Conservation (phyloP, 495 filamentous ascomycete genomes). For the Penicillium daleae region DNA sequence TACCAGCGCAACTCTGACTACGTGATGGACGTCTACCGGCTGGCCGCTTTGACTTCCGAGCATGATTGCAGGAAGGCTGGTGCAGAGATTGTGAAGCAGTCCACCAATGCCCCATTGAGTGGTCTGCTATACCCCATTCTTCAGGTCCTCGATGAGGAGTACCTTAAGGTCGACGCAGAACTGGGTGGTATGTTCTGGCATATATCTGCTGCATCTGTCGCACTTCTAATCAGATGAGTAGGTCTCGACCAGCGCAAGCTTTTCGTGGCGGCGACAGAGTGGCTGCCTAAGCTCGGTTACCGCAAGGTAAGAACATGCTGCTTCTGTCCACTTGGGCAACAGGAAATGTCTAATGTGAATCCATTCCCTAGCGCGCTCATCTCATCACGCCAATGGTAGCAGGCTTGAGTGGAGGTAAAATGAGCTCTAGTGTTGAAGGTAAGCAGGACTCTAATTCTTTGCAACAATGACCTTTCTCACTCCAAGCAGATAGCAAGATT, state of each 20-base stretch:
- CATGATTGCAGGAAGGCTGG: constrained; percentile 81
- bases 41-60: constrained; percentile 40
- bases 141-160: constrained; percentile 90
- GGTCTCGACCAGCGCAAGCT: constrained; percentile 36
- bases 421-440: constrained; percentile 60
- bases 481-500: constrained; percentile 63
- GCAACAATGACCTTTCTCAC: neutral
- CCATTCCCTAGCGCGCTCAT: constrained; percentile 64
- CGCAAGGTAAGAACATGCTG: constrained; percentile 45
- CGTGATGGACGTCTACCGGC: constrained; percentile 46
- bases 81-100: constrained; percentile 92
- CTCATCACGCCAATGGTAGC: constrained; percentile 91
- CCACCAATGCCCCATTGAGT: constrained; percentile 69
- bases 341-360: neutral
- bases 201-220: neutral
- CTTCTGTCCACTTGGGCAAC: neutral
- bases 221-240: neutral
- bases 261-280: constrained; percentile 74
- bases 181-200: constrained; percentile 65
- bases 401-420: constrained; percentile 83
- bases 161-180: constrained; percentile 82
- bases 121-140: constrained; percentile 80
- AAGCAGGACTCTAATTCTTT: neutral
- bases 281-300: constrained; percentile 47
- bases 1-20: constrained; percentile 65